Evolutionary conservation across 192 early-diverging fungal genomes (phyloP), one percentile per base, ranked within the genome.

Genomic region (Lunasporangiospora selenospora): DNA sequence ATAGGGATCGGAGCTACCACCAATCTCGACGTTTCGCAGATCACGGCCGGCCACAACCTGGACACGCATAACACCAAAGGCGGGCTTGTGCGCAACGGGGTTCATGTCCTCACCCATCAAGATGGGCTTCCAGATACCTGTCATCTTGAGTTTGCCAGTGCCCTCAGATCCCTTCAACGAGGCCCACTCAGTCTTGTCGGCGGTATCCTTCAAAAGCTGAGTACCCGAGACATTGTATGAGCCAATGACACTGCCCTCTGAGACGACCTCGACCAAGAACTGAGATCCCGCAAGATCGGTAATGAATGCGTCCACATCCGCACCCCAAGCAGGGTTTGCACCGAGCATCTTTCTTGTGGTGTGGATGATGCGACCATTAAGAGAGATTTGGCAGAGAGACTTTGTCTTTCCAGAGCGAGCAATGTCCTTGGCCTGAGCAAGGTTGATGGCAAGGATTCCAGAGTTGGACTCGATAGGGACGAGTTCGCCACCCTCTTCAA

Each of bases 1-100:
- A 77, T 95, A 97, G 18, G 95, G 95, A 56, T 97, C 94, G 4
- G 92, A 94, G 80, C 94, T 94, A 65, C 88, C 85, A 42, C 69
- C 77, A 3, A 77, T 84, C 67, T 95, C 94, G 16, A 90, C 91
- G 32, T 95, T 95, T 66, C 85, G 84, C 37, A 96, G 75, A 21
- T 81, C 80, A 38, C 87, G 83, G 6, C 90, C 93, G 55, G 85
- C 82, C 36, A 86, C 63, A 32, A 92, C 76, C 41, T 88, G 85
- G 29, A 95, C 59, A 76, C 92, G 85, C 29, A 92, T 76, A 52
- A 93, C 75, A 38, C 90, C 93, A 34, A 89, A 85, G 11, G 92
- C 88, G 24, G 83, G 78, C 7, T 65, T 29, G 24, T 67, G 66
- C 15, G 79, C 59, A 47, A 67, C 75, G 55, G 58, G 67, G 29